Conservation (phyloP, 2,329 filamentous ascomycete genomes). For the Aureobasidium uvarum region DNA sequence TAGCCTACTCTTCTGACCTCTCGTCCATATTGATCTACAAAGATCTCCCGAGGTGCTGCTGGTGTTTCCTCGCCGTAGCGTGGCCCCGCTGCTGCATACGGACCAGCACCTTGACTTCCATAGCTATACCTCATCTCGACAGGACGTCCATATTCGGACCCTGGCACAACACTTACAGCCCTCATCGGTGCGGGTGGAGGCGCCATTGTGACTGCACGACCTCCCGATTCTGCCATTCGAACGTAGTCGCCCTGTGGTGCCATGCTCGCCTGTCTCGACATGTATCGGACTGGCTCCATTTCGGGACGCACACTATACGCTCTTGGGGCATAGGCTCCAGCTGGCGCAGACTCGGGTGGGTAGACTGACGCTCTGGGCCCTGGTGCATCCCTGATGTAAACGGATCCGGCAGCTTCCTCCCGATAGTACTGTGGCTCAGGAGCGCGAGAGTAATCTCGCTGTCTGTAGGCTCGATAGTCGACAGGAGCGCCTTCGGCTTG, state of each 20-base stretch:
- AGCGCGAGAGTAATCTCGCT: constrained; percentile 59
- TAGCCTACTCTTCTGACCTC: constrained; percentile 31
- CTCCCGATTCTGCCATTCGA: constrained; percentile 18
- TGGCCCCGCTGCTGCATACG: neutral
- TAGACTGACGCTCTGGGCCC: constrained; percentile 22
- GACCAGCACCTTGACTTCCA: constrained; percentile 5
- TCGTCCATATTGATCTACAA: constrained; percentile 44
- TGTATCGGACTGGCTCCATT: constrained; percentile 33
- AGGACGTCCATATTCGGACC: constrained; percentile 30
- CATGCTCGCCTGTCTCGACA: constrained; percentile 38
- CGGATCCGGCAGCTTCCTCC: constrained; percentile 30
- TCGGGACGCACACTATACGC: constrained; percentile 44
- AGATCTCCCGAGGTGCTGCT: constrained; percentile 36
- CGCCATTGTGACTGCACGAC: constrained; percentile 13
- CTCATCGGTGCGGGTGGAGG: constrained; percentile 32
- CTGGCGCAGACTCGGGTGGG: constrained; percentile 32
- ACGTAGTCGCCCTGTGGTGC: constrained; percentile 42
- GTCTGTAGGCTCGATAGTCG: constrained; percentile 54
- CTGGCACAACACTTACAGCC: constrained; percentile 44
- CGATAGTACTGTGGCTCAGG: constrained; percentile 28
- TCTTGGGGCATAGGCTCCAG: neutral
- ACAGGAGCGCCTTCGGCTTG: constrained; percentile 51
- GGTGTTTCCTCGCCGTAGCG: constrained; percentile 10
- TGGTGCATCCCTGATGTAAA: constrained; percentile 29
- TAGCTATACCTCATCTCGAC: constrained; percentile 23